Evolutionary conservation across 129 eudicot genomes (phyloP).

Genomic region (Centaurea solstitialis): DNA sequence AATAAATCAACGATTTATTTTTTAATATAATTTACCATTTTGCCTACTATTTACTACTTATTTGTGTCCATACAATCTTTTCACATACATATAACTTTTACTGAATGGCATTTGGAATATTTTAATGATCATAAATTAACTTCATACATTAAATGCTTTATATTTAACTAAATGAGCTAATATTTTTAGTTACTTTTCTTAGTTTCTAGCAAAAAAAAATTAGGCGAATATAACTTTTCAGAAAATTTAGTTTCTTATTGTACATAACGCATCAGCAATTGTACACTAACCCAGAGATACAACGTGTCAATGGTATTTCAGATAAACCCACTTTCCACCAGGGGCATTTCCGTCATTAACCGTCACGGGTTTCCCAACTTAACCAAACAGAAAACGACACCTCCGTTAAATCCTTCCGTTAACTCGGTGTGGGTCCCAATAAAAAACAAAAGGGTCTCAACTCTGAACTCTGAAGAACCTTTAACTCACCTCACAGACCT

Average conservation of each 20-base stretch:
- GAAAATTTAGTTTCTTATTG: neutral
- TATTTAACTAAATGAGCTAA: too few relatives aligned
- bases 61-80: too few relatives aligned
- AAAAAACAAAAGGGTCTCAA: neutral
- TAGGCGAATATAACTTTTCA: neutral
- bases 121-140: neutral
- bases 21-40: too few relatives aligned
- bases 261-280: too few relatives aligned
- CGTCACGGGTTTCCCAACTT: neutral
- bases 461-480: slow-evolving; percentile 38
- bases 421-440: neutral
- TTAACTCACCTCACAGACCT: slow-evolving; percentile 26
- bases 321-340: neutral
- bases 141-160: neutral
- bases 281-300: neutral
- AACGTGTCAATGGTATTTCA: slow-evolving; percentile 1
- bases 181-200: neutral
- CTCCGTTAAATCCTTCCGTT: slow-evolving; percentile 11
- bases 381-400: too few relatives aligned
- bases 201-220: too few relatives aligned
- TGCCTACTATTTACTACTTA: too few relatives aligned
- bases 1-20: too few relatives aligned
- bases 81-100: too few relatives aligned
- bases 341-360: neutral
- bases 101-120: neutral